Percentiles rank a stretch among this genome's conserved stretches.
Evolutionary conservation across 257 asterid species (phyloP).

Genomic region (Agastache rugosa): DNA sequence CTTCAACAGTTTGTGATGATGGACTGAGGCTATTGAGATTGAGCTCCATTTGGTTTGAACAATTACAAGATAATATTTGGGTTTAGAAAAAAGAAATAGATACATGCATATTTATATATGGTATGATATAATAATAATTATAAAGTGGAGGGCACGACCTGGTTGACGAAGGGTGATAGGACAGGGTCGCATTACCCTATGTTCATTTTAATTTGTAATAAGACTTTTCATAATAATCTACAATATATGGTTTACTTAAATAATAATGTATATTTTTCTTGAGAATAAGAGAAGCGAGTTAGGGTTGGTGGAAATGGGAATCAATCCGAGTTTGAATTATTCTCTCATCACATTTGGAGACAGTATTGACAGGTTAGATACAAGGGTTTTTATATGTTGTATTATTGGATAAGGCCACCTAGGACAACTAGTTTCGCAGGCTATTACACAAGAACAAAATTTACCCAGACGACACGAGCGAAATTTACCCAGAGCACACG

Average conservation of each 20-base stretch:
- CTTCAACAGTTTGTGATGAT: slow-evolving; percentile 14
- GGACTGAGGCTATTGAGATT: slow-evolving; percentile 3
- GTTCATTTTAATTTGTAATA: not conserved
- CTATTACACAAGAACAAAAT: not conserved
- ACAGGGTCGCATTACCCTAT: slow-evolving; percentile 25
- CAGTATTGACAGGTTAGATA: not conserved
- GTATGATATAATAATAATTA: not conserved
- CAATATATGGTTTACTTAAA: slow-evolving; percentile 13
- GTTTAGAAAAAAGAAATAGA: not conserved
- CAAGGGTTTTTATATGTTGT: not conserved
- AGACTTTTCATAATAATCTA: not conserved
- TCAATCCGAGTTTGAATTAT: slow-evolving; percentile 16
- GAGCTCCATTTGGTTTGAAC: slow-evolving; percentile 39
- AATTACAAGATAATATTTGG: not conserved
- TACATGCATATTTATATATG: not conserved
- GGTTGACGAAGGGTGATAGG: slow-evolving; percentile 36
- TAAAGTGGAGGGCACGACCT: slow-evolving; percentile 53
- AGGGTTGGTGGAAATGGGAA: slow-evolving; percentile 14
- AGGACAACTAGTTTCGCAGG: not conserved
- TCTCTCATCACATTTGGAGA: not conserved
- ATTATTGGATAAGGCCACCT: not conserved
- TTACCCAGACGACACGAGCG: not conserved
- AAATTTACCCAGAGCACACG: too few species aligned
- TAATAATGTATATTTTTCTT: not conserved
- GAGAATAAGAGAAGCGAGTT: not conserved